Evolutionary conservation across 2,329 filamentous ascomycete genomes (phyloP), one percentile per base, ranked within the genome.

Genomic region (Clarireedia monteithiana): DNA sequence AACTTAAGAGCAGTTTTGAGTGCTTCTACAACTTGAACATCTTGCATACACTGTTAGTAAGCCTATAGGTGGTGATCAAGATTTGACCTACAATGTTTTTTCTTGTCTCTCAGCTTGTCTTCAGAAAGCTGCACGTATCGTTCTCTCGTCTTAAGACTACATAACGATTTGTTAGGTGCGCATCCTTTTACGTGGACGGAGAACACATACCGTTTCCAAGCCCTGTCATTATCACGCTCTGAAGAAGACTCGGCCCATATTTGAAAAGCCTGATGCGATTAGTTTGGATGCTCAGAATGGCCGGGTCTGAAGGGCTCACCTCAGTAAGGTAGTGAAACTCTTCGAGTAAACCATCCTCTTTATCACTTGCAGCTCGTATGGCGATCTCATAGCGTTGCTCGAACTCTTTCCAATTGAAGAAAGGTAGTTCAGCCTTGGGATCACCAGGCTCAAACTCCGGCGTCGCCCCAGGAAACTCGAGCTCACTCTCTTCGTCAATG

Each of bases 341-440:
- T 20, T 81, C 75, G 53, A 87, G 73, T 46, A 92, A 74, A 30
- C 80, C 74, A 46, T 77, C 76, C 67, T 96, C 90, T 2, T 83
- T 73, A 2, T 75, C 74, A 51, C 84, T 79, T 36, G 85, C 80
- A 42, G 84, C 76, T 14, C 75, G 71, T 64, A 95, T 80, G 17
- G 82, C 83, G 52, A 79, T 73, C 58, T 85, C 77, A 63, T 91
- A 95, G 44, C 82, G 81, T 1, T 74, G 67, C 69, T 91, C 79
- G 34, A 96, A 84, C 9, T 85, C 79, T 2, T 84, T 75, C 91
- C 91, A 96, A 70, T 91, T 82, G 65, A 88, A 90, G 0, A 24
- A 14, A 3, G 6, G 5, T 5, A 56, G 20, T 40, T 55, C 46
- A 30, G 44, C 38, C 24, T 48, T 53, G 3, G 24, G 15, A 5